Conservation (phyloP, 371 early-diverging fungal genomes). For the Vairimorpha apis region DNA sequence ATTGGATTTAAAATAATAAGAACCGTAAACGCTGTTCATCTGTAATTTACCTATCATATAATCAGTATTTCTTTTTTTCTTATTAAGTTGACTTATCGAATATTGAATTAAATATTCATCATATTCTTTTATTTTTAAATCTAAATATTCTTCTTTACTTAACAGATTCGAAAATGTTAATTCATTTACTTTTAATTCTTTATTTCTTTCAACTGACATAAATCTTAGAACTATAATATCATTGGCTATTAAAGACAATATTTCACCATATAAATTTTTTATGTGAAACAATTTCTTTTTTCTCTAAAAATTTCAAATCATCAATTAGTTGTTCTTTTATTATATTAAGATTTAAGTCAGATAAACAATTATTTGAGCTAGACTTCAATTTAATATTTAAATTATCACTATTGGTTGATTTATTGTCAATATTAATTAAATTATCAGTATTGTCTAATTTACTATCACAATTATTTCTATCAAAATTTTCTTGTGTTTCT, state of each 20-base stretch:
- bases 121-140: constrained; percentile 68
- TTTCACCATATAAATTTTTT: constrained; percentile 40
- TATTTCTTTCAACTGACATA: constrained; percentile 39
- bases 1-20: constrained; percentile 86
- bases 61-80: constrained; percentile 9
- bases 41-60: background rate
- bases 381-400: background rate
- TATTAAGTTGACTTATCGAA: constrained; percentile 43
- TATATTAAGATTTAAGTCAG: background rate
- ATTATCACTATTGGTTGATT: no score
- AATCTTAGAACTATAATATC: constrained; percentile 52
- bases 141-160: constrained; percentile 71
- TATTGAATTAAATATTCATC: constrained; percentile 54
- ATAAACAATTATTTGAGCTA: background rate
- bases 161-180: constrained; percentile 54
- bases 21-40: constrained; percentile 82
- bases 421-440: no score
- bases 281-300: constrained; percentile 31
- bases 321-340: constrained; percentile 40
- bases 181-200: constrained; percentile 56
- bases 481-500: background rate
- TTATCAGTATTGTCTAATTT: background rate
- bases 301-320: constrained; percentile 48
- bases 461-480: background rate
- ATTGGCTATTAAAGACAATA: constrained; percentile 50